Evolutionary conservation across 1,139 yeast genomes (phyloP), one percentile per base, ranked within the genome.

Genomic region (Geotrichum histeridarum): DNA sequence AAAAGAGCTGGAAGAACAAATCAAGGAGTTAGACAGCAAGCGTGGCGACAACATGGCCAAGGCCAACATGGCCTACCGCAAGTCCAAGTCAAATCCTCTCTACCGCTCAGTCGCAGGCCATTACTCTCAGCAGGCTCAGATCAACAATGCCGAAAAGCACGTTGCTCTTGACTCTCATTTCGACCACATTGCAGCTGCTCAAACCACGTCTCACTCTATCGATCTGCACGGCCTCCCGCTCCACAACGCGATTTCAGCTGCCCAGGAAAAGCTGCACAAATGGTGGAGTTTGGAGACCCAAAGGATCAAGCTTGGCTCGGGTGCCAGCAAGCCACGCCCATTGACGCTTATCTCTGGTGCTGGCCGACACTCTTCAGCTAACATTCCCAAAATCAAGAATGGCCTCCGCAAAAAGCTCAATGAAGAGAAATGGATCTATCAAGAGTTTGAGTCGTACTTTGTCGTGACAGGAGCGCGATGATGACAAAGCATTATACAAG

Each of bases 161-260:
- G 55, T 48, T 1, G 56, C 59, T 1, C 42, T 57, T 39, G 58
- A 59, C 32, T 48, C 58, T 5, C 52, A 57, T 35, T 58, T 58
- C 42, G 39, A 53, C 12, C 50, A 55, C 31, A 49, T 56, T 31
- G 49, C 61, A n/a, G 58, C 51, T n/a, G 33, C 36, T 4, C 62
- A 63, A 38, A 54, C 63, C 11, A 41, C 60, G 1, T 51, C 50
- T 4, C 58, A 56, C 47, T 38, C 52, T 6, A 57, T 67, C 5
- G 71, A 68, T 49, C 62, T 64, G 46, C 71, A 68, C 50, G 63
- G 66, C 12, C 59, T 65, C 32, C 63, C 70, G 1, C 59, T 64
- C 18, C 50, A 56, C 3, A 58, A 61, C 32, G 71, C 71, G 1
- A 55, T 63, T 6, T 58, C 54, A 4, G 57, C 59, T 6, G 60